phyloP scores from a whole-genome alignment of 345 rosid genomes.

The Eucalyptus decipiens region DNA sequence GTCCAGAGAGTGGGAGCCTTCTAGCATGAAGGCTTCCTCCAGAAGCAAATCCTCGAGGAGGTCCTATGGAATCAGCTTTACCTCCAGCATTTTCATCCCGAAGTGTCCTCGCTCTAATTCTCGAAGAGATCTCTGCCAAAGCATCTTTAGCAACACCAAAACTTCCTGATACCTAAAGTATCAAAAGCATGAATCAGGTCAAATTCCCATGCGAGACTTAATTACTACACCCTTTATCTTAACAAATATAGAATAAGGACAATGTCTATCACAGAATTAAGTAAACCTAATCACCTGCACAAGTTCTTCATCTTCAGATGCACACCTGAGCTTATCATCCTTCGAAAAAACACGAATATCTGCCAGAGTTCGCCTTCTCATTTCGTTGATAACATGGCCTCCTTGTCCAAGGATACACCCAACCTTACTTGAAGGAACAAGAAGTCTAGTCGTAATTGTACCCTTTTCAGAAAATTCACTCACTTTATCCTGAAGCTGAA shows the following conservation, averaged over 20 bases:
- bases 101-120: conserved; percentile 38
- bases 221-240: neutral
- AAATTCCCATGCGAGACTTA: neutral
- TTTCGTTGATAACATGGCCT: conserved; percentile 51
- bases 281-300: conserved; percentile 25
- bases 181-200: neutral
- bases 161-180: conserved; percentile 43
- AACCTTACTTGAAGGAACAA: conserved; percentile 47
- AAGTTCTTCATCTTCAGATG: conserved; percentile 49
- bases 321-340: conserved; percentile 46
- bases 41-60: conserved; percentile 12
- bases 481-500: conserved; percentile 40
- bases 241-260: neutral
- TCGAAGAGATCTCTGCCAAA: conserved; percentile 35
- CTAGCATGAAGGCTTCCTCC: conserved; percentile 15
- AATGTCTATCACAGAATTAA: neutral
- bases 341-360: conserved; percentile 43
- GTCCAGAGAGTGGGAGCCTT: conserved; percentile 7
- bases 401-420: conserved; percentile 63
- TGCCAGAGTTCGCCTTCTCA: conserved; percentile 51
- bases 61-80: conserved; percentile 16
- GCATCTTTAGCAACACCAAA: conserved; percentile 42
- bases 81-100: conserved; percentile 27
- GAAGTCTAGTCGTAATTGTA: conserved; percentile 26
- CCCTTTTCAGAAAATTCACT: conserved; percentile 39